Evolutionary conservation across 2,329 filamentous ascomycete genomes (phyloP), one percentile per base, ranked within the genome.

Genomic region (Aspergillus neotritici): DNA sequence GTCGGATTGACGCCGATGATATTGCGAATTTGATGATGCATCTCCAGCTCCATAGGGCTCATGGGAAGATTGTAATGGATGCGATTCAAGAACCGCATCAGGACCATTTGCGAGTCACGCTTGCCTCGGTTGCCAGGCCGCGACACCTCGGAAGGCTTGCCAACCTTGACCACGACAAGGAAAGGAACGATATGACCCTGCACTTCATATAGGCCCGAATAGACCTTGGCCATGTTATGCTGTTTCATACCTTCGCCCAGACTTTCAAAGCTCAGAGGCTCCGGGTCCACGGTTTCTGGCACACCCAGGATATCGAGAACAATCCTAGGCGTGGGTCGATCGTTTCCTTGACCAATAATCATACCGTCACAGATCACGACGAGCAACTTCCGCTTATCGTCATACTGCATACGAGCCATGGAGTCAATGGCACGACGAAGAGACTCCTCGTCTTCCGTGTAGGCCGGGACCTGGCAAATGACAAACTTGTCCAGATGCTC

Each of bases 211-310:
- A 98, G 76, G 61, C 93, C 93, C 14, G 93, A 96, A 70, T 98
- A 98, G 52, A 96, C 82, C 70, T 98, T 98, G 67, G 87, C 93
- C 91, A 97, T 97, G 68, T 98, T 98, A 75, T 97, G 93, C 67
- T 97, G 93, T 72, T 94, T 95, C 70, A 86, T 80, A 63, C 93
- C 93, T 69, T 97, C 91, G 46, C 93, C 93, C 30, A 98, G 79
- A 62, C 88, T 91, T 65, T 98, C 91, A 57, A 98, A 98, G 75
- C 89, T 96, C 45, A 98, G 76, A 3, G 93, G 88, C 64, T 97
- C 91, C 0, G 94, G 93, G 60, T 98, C 91, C 12, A 96, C 86
- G 2, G 84, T 87, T 56, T 96, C 90, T 2, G 89, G 86, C 25
- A 98, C 93, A 51, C 93, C 93, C 5, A 98, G 77, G 73, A 98